Evolutionary conservation across 805 yeast genomes (phyloP), one percentile per base, ranked within the genome.

Genomic region (Kuraishia ogatae): DNA sequence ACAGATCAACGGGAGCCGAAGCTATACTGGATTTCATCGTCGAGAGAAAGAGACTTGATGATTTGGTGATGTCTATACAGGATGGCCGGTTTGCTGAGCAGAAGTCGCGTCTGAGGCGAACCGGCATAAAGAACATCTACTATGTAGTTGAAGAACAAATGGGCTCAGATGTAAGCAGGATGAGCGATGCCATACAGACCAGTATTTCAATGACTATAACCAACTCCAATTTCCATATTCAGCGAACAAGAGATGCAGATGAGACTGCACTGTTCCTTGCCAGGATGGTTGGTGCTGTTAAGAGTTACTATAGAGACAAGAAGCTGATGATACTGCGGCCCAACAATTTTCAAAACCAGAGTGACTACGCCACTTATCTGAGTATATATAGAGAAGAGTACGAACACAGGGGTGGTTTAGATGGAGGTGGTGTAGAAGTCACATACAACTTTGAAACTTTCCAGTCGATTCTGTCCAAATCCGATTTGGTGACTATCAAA

Each of bases 51-150:
- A 73, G 97, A 55, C 69, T 92, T 50, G 96, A 89, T 64, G 99
- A 94, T 74, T 77, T 94, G 62, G 87, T 87, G 0, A 64, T 75
- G 39, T 88, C 96, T 53, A 90, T 94, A 50, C 78, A 80, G 57
- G 99, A 94, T 69, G 97, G 97, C 1, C 72, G 99, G 52, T 91
- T 87, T 63, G 75, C 77, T 54, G 99, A 94, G 66, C 99, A 94
- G 66, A 92, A 93, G 64, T 71, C 77, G 19, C 77, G 99, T 54
- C 72, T 94, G 56, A 77, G 77, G 53, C 79, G 84, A 66, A 79
- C 94, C 0, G 90, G 88, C 0, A 71, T 92, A 63, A 71, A 72
- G 20, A 78, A 87, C 59, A 80, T 85, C 20, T 84, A 82, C 60
- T 94, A 94, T 62, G 65, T 94, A 2, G 80, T 94, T 17, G 99